These are phyloP conservation scores for Climacium dendroides DNA, from an alignment of 225 moss, liverwort and hornwort genomes.

Conservation along the genomic window DNA sequence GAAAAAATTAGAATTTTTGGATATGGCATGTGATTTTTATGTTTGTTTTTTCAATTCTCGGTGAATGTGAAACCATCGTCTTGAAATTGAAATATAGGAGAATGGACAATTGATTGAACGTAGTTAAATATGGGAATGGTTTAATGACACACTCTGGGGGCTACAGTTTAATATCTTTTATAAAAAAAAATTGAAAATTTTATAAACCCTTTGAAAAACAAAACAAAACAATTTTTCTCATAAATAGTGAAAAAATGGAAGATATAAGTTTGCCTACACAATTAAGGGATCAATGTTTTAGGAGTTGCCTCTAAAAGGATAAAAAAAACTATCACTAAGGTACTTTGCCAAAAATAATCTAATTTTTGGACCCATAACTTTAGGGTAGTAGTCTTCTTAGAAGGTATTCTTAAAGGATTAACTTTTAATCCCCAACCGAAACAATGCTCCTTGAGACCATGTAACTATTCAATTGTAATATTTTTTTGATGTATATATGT, in stretches of 20 bases:
- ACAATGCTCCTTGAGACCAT: accelerated
- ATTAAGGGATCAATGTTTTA: accelerated
- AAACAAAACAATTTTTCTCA: not conserved
- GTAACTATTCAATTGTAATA: accelerated
- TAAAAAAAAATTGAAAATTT: not conserved
- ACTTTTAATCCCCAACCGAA: accelerated
- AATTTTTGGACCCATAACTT: not conserved
- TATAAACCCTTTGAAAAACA: not conserved
- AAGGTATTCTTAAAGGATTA: not conserved
- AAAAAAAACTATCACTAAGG: not conserved
- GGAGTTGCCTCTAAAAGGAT: accelerated
- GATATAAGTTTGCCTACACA: not conserved
- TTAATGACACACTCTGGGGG: too few relatives aligned
- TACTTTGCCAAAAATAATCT: not conserved
- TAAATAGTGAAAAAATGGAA: not conserved
- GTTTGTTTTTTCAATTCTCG: too few relatives aligned
- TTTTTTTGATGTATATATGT: accelerated
- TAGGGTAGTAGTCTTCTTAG: not conserved
- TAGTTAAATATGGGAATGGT: too few relatives aligned
- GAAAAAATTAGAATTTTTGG: too few relatives aligned
- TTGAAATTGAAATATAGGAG: too few relatives aligned
- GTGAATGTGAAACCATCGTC: too few relatives aligned
- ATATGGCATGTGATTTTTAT: too few relatives aligned
- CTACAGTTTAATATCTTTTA: too few relatives aligned
- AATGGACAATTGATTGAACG: too few relatives aligned